Evolutionary conservation across 2,329 filamentous ascomycete genomes (phyloP).

Genomic region (Periconia digitata): DNA sequence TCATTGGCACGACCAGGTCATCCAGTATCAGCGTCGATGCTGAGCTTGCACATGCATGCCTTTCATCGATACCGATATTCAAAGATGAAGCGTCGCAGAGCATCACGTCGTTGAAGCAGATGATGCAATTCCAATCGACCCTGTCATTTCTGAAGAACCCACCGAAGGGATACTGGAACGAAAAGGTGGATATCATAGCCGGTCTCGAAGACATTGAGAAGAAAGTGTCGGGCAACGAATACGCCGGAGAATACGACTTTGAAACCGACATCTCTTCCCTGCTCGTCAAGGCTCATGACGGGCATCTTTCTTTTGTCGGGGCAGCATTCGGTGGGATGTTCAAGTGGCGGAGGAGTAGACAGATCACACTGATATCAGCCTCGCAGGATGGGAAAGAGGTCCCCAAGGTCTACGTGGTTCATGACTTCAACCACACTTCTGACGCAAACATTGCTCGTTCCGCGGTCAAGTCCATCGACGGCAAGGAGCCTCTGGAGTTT

Average conservation of each 20-base stretch:
- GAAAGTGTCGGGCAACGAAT: constrained; percentile 42
- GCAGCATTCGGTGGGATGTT: constrained; percentile 40
- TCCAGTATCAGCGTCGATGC: constrained; percentile 29
- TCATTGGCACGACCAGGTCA: constrained; percentile 13
- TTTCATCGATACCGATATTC: constrained; percentile 40
- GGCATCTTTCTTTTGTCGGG: constrained; percentile 41
- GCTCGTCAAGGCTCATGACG: constrained; percentile 37
- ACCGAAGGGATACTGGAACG: constrained; percentile 40
- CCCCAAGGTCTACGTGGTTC: constrained; percentile 33
- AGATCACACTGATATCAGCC: constrained; percentile 33
- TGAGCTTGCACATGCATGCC: constrained; percentile 39
- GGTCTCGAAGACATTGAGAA: constrained; percentile 40
- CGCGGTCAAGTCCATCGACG: constrained; percentile 43
- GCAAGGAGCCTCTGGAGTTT: constrained; percentile 36
- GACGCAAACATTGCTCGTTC: constrained; percentile 27
- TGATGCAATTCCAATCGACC: constrained; percentile 46
- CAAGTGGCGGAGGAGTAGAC: constrained; percentile 31
- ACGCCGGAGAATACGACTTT: constrained; percentile 40
- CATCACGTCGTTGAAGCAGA: constrained; percentile 34
- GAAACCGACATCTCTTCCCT: constrained; percentile 40
- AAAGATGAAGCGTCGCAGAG: constrained; percentile 25
- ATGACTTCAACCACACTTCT: constrained; percentile 35
- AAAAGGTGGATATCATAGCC: constrained; percentile 41
- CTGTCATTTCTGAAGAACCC: constrained; percentile 44
- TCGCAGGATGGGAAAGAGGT: constrained; percentile 30